Percentiles rank a stretch among this genome's conserved stretches.
These are phyloP conservation scores for Penicillium sp. DNA, from an alignment of 2,329 filamentous ascomycete species.

Conservation along the genomic window DNA sequence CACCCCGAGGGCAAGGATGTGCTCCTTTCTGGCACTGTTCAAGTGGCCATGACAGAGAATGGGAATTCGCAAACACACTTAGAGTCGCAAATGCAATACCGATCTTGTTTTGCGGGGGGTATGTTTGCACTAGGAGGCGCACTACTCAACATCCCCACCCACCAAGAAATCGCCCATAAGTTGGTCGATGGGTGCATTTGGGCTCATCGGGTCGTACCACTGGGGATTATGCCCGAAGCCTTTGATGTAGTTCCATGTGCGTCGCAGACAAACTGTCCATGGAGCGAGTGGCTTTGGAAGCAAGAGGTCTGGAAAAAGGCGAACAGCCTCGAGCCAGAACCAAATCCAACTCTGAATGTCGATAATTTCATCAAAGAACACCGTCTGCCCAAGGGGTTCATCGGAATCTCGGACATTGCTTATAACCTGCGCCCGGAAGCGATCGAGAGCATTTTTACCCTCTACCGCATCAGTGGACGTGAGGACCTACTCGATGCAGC, in stretches of 20 bases:
- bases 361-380: conserved; percentile 16
- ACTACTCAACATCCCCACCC: conserved; percentile 51
- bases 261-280: conserved; percentile 41
- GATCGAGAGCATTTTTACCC: conserved; percentile 84
- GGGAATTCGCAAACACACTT: conserved; percentile 13
- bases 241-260: conserved; percentile 47
- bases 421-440: conserved; percentile 66
- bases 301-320: conserved; percentile 26
- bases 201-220: conserved; percentile 51
- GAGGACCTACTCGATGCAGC: conserved; percentile 73
- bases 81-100: conserved; percentile 50
- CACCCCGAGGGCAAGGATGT: conserved; percentile 48
- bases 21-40: conserved; percentile 48
- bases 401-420: conserved; percentile 13
- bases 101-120: conserved; percentile 56
- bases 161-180: conserved; percentile 51
- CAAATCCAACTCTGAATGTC: conserved; percentile 7
- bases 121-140: conserved; percentile 56
- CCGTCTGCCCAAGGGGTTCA: conserved; percentile 21
- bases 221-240: conserved; percentile 57
- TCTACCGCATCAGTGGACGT: conserved; percentile 87
- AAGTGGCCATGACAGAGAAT: conserved; percentile 22
- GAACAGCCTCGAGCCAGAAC: conserved; percentile 3
- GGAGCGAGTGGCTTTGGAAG: conserved; percentile 37
- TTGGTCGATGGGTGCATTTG: conserved; percentile 58